These are phyloP conservation scores for Cryptococcus sp. DNA, from an alignment of 1,284 basidiomycete genomes.

Conservation along the genomic window DNA sequence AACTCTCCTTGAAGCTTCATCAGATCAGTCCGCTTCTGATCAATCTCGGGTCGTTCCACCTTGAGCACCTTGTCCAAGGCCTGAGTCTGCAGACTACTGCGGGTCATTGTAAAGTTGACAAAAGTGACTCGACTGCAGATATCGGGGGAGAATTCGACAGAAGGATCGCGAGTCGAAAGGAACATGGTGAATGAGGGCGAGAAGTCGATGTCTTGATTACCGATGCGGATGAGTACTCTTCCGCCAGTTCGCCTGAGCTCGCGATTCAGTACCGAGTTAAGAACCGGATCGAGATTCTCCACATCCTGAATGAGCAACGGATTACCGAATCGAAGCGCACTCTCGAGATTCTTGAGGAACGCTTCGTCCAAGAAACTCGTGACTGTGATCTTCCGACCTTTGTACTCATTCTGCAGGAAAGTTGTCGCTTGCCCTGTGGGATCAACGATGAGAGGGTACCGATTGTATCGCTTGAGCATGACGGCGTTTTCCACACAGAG, in stretches of 20 bases:
- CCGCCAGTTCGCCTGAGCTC: constrained; percentile 95
- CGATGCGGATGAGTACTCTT: constrained; percentile 93
- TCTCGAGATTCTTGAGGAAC: constrained; percentile 97
- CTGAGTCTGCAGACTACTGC: constrained; percentile 96
- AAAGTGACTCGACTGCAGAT: constrained; percentile 99
- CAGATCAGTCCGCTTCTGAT: constrained; percentile 94
- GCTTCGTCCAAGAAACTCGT: constrained; percentile 99
- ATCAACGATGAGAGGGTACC: constrained; percentile 97
- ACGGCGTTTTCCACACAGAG: constrained; percentile 98
- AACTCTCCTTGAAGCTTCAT: constrained; percentile 99
- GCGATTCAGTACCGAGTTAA: constrained; percentile 96
- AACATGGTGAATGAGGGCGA: constrained; percentile 99
- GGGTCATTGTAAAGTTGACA: constrained; percentile 99
- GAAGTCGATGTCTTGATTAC: constrained; percentile 99
- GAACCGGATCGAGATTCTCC: constrained; percentile 94
- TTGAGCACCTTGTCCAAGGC: constrained; percentile 96
- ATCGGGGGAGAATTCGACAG: constrained; percentile 95
- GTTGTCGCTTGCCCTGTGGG: constrained; percentile 97
- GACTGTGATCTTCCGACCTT: constrained; percentile 93
- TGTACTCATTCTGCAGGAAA: constrained; percentile 93
- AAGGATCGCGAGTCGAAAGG: constrained; percentile 94
- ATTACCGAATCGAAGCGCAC: constrained; percentile 98
- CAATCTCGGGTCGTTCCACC: constrained; percentile 94
- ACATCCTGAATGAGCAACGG: constrained; percentile 97
- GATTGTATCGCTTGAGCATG: constrained; percentile 97